These are phyloP conservation scores for Aspergillus eucalypticola DNA, from an alignment of 2,329 filamentous ascomycete genomes.

Conservation along the genomic window DNA sequence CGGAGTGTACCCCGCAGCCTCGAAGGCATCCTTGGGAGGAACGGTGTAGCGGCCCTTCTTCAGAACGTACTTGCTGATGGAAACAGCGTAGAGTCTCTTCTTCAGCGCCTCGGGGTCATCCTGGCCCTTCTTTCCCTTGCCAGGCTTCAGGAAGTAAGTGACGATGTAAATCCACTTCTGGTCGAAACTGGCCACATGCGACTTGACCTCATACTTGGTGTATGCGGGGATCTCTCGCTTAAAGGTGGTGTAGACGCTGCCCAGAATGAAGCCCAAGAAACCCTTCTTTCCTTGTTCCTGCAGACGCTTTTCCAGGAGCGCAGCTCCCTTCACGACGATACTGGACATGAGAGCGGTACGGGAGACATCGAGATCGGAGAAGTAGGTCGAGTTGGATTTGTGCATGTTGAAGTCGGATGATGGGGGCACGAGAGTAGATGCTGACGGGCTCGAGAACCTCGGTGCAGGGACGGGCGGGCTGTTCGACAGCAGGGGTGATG, in stretches of 20 bases:
- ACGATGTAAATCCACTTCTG: slow-evolving; percentile 76
- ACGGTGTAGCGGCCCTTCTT: slow-evolving; percentile 78
- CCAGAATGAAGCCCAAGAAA: slow-evolving; percentile 65
- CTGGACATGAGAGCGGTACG: slow-evolving; percentile 75
- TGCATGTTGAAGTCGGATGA: slow-evolving; percentile 80
- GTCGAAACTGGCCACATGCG: slow-evolving; percentile 68
- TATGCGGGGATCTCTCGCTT: slow-evolving; percentile 68
- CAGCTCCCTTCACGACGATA: slow-evolving; percentile 59
- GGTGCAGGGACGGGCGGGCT: slow-evolving; percentile 41
- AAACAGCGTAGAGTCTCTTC: slow-evolving; percentile 67
- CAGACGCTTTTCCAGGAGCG: slow-evolving; percentile 52
- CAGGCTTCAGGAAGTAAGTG: slow-evolving; percentile 65
- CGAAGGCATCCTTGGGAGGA: slow-evolving; percentile 72
- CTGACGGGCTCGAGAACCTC: slow-evolving; percentile 69
- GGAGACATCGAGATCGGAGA: slow-evolving; percentile 77
- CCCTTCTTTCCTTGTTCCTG: slow-evolving; percentile 48
- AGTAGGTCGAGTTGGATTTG: slow-evolving; percentile 80
- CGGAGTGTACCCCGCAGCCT: slow-evolving; percentile 70
- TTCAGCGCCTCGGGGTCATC: slow-evolving; percentile 41
- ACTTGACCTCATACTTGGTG: slow-evolving; percentile 70
- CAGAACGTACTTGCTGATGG: slow-evolving; percentile 74
- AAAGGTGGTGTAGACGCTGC: slow-evolving; percentile 70
- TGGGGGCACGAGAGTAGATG: slow-evolving; percentile 63
- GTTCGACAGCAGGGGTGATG: slow-evolving; percentile 40
- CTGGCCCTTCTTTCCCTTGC: slow-evolving; percentile 27